Percentiles rank a stretch among this genome's conserved stretches.
phyloP scores from a whole-genome alignment of 2,329 filamentous ascomycete species.

The Aureobasidium sp. region DNA sequence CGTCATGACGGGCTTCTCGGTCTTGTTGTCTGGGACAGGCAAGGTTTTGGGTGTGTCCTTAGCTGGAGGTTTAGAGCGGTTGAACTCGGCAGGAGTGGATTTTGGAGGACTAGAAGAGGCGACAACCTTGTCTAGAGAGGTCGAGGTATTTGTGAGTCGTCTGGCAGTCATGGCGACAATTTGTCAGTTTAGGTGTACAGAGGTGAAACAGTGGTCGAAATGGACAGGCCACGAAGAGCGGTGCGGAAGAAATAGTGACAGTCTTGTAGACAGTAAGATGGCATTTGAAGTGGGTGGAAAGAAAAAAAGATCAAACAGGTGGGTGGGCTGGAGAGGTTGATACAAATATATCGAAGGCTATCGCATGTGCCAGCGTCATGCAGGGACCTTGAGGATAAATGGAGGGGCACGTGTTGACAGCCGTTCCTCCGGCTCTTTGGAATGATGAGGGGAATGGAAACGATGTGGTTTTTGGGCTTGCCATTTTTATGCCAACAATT shows the following conservation, averaged over 20 bases:
- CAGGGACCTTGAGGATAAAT: conserved; percentile 5
- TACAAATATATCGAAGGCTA: background rate
- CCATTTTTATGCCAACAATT: background rate
- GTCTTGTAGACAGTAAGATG: conserved; percentile 72
- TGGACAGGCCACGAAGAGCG: conserved; percentile 74
- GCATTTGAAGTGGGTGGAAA: conserved; percentile 45
- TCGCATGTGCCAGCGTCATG: conserved; percentile 8
- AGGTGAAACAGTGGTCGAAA: conserved; percentile 69
- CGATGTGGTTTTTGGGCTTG: background rate
- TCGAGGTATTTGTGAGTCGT: conserved; percentile 57
- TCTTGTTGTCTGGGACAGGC: conserved; percentile 38
- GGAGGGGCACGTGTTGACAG: conserved; percentile 8
- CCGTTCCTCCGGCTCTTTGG: background rate
- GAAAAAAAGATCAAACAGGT: background rate
- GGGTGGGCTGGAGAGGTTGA: background rate
- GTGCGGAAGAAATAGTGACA: conserved; percentile 92
- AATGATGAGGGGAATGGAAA: conserved; percentile 5
- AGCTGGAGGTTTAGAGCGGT: conserved; percentile 40
- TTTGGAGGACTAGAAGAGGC: conserved; percentile 30
- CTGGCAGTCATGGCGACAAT: conserved; percentile 51
- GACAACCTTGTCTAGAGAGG: conserved; percentile 63
- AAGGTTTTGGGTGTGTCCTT: conserved; percentile 48
- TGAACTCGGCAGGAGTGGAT: conserved; percentile 29
- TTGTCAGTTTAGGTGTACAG: conserved; percentile 56
- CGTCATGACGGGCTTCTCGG: conserved; percentile 42